Base-by-base conservation (phyloP, 352 stramenopile genomes). In the Pythium angustatum region DNA sequence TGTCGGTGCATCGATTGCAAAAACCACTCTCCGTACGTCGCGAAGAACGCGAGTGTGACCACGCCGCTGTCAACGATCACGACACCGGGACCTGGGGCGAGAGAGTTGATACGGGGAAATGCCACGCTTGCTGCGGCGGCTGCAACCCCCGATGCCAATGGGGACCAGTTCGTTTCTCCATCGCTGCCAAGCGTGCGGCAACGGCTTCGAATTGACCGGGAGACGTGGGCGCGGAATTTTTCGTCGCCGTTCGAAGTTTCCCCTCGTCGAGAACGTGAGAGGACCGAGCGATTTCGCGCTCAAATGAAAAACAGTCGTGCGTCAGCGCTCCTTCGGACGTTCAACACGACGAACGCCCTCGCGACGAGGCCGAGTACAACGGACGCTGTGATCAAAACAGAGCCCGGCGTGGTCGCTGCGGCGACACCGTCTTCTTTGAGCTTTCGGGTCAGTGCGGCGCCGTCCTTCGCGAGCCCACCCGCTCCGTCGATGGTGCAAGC, bases 1-100 rank as follows among this genome's bases (percentile, higher is more conserved):
- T 97, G 90, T 66, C 91, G 94, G 27, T 97, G 90, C 58, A 91
- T 95, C 64, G 85, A 94, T 26, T 94, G 85, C 59, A 91, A 93
- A 54, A 94, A 94, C 58, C 82, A 93, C 51, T 73, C 76, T 24
- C 73, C 70, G 28, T 83, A 79, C 28, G 65, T 79, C 26, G 55
- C 60, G 2, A 84, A 72, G 40, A 68, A 33, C 8, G 34, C 40
- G 4, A 17, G 15, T 1, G 41, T 61, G 9, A 31, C 67, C 9
- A 56, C 69, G 22, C 64, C 71, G 21, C 49, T 70, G 52, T 67
- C 59, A 4, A 54, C 58, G 10, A 68, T 73, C 43, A 50, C 21
- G 72, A 69, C 33, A 64, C 58, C 43, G 69, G 60, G 62, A 47
- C 27, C 65, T 47, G 41, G 47, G 54, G 58, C 38, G 69, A 85